phyloP scores from a whole-genome alignment of 768 basidiomycete species.

The Mycena olivaceomarginata region DNA sequence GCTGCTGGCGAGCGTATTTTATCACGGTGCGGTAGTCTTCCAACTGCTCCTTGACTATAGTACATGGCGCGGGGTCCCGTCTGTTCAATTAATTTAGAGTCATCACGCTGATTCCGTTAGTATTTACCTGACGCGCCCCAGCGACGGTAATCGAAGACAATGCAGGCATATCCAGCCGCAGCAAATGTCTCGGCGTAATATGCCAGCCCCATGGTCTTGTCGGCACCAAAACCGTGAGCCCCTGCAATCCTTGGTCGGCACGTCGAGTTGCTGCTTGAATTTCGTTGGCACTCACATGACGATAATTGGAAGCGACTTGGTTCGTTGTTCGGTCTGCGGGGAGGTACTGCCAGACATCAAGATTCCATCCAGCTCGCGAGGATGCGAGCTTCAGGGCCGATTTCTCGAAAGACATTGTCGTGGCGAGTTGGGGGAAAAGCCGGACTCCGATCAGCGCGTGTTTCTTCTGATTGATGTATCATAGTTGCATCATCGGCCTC shows the following conservation, averaged over 20 bases:
- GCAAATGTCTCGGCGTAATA: slow-evolving; percentile 56
- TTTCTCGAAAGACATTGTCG: slow-evolving; percentile 40
- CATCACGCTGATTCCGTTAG: not conserved
- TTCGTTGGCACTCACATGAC: slow-evolving; percentile 49
- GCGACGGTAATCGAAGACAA: slow-evolving; percentile 62
- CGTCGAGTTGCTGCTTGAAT: too few species aligned
- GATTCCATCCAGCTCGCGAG: slow-evolving; percentile 52
- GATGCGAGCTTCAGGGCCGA: slow-evolving; percentile 55
- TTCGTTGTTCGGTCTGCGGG: slow-evolving; percentile 41
- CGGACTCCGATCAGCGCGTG: not conserved
- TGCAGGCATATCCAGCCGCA: slow-evolving; percentile 53
- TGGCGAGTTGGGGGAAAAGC: not conserved
- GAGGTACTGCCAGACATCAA: slow-evolving; percentile 59
- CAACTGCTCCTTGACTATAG: slow-evolving; percentile 56
- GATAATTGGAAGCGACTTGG: slow-evolving; percentile 49
- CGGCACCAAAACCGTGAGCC: slow-evolving; percentile 57
- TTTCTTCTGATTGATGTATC: not conserved
- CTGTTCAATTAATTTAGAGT: slow-evolving; percentile 39
- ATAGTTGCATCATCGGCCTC: not conserved
- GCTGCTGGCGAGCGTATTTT: slow-evolving; percentile 53
- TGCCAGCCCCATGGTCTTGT: slow-evolving; percentile 55
- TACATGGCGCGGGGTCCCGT: slow-evolving; percentile 54
- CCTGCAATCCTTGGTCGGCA: slow-evolving; percentile 44
- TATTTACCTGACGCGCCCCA: slow-evolving; percentile 59
- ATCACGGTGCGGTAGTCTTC: slow-evolving; percentile 61